A percentile compares a stretch with the other conserved stretches of the same genome.
Evolutionary conservation across 495 filamentous ascomycete genomes (phyloP).

Genomic region (Paragyromitra xinjiangensis): DNA sequence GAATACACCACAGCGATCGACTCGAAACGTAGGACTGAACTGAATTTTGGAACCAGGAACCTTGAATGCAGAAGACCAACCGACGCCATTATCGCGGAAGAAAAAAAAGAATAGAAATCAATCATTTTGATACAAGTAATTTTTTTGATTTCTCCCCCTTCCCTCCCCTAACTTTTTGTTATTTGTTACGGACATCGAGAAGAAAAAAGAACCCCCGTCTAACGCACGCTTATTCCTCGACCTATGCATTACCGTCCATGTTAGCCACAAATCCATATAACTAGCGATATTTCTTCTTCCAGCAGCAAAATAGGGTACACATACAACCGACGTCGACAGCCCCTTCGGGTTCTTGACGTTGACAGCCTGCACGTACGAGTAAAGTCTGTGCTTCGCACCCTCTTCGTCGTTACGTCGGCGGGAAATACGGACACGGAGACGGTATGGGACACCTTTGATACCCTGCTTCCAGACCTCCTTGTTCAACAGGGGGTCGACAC

Average conservation of each 20-base stretch:
- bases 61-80: conserved; percentile 39
- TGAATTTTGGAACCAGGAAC: conserved; percentile 42
- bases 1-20: not conserved
- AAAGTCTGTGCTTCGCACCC: conserved; percentile 96
- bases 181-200: conserved; percentile 51
- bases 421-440: conserved; percentile 95
- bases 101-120: conserved; percentile 49
- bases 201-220: conserved; percentile 37
- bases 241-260: conserved; percentile 7
- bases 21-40: conserved; percentile 40
- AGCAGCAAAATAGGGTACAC: conserved; percentile 2
- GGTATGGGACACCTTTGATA: conserved; percentile 97
- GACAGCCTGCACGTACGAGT: conserved; percentile 98
- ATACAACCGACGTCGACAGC: conserved; percentile 80
- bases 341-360: conserved; percentile 99
- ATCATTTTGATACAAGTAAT: conserved; percentile 50
- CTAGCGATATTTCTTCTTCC: not conserved
- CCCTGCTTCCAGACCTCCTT: conserved; percentile 99
- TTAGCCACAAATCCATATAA: conserved; percentile 21
- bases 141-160: conserved; percentile 47
- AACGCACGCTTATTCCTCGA: conserved; percentile 43
- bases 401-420: conserved; percentile 99
- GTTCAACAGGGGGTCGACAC: conserved; percentile 96
- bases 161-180: conserved; percentile 55
- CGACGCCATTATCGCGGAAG: conserved; percentile 44